phyloP scores from a whole-genome alignment of 2,329 filamentous ascomycete genomes.

The Juglanconis oblonga region DNA sequence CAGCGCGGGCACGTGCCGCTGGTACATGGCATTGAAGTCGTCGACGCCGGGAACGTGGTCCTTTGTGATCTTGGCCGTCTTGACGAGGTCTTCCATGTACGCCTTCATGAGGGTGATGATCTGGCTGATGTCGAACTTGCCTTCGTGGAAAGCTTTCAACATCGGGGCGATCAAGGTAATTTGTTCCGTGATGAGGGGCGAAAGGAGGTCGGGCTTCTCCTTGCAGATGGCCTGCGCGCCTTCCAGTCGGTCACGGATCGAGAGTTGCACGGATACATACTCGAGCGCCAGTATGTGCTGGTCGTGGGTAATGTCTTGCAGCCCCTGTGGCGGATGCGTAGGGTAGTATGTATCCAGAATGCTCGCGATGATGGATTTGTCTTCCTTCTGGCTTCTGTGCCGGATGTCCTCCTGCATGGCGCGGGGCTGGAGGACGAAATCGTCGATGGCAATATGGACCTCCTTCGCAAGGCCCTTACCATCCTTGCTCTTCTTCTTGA shows the following conservation, averaged over 20 bases:
- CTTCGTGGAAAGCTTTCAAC: not conserved
- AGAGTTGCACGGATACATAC: not conserved
- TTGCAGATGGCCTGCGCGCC: not conserved
- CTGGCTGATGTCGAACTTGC: not conserved
- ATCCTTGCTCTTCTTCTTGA: not conserved
- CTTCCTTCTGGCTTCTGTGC: not conserved
- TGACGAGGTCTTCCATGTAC: not conserved
- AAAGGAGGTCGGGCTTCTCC: not conserved
- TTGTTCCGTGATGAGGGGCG: not conserved
- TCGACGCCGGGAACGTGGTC: not conserved
- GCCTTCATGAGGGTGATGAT: not conserved
- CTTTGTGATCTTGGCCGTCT: not conserved
- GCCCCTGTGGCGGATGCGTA: not conserved
- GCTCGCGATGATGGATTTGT: not conserved
- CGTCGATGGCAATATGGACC: not conserved
- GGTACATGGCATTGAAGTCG: not conserved
- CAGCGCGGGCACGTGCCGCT: not conserved
- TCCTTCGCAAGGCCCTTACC: not conserved
- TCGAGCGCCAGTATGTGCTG: not conserved
- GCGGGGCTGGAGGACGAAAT: not conserved
- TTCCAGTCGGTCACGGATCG: not conserved
- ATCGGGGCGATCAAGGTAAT: not conserved
- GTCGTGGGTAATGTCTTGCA: not conserved
- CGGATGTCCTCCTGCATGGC: not conserved
- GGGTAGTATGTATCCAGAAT: not conserved